These are phyloP conservation scores for Fusarium sp. DNA, from an alignment of 2,329 filamentous ascomycete species.

Conservation along the genomic window DNA sequence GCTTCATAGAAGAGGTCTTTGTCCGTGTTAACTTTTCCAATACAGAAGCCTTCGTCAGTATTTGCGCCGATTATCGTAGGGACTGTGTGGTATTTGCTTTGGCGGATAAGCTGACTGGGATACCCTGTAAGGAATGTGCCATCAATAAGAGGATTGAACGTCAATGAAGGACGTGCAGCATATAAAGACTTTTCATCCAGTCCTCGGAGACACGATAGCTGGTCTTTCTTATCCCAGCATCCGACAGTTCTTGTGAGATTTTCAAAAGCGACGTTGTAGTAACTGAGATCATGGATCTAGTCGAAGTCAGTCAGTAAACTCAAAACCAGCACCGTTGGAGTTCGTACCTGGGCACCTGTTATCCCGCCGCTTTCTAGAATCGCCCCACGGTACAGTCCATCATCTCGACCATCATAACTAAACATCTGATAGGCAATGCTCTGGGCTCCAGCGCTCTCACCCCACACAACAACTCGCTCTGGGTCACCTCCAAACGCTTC, in stretches of 20 bases:
- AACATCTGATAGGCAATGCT: slow-evolving; percentile 62
- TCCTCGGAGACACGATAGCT: slow-evolving; percentile 54
- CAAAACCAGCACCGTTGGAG: rapidly evolving
- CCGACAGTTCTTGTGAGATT: slow-evolving; percentile 44
- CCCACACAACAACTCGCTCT: slow-evolving; percentile 62
- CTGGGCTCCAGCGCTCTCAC: slow-evolving; percentile 58
- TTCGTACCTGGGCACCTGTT: slow-evolving; percentile 39
- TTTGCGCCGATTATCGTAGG: slow-evolving; percentile 63
- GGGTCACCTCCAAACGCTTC: slow-evolving; percentile 63
- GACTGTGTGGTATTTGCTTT: slow-evolving; percentile 58
- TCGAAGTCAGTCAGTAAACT: not conserved
- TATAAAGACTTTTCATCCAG: slow-evolving; percentile 51
- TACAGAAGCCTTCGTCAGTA: slow-evolving; percentile 60
- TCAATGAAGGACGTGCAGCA: slow-evolving; percentile 52
- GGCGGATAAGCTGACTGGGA: slow-evolving; percentile 58
- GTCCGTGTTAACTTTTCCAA: slow-evolving; percentile 57
- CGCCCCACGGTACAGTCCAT: slow-evolving; percentile 65
- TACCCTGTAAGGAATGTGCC: slow-evolving; percentile 62
- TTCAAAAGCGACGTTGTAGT: slow-evolving; percentile 46
- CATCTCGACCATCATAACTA: slow-evolving; percentile 67
- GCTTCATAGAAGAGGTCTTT: slow-evolving; percentile 54
- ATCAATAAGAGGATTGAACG: slow-evolving; percentile 60
- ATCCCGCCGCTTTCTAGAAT: slow-evolving; percentile 65
- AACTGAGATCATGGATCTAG: slow-evolving; percentile 44
- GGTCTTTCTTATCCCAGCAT: slow-evolving; percentile 52